Percentiles rank a stretch among this genome's conserved stretches.
These are phyloP conservation scores for Cornus controversa DNA, from an alignment of 148 eudicot species.

Conservation along the genomic window DNA sequence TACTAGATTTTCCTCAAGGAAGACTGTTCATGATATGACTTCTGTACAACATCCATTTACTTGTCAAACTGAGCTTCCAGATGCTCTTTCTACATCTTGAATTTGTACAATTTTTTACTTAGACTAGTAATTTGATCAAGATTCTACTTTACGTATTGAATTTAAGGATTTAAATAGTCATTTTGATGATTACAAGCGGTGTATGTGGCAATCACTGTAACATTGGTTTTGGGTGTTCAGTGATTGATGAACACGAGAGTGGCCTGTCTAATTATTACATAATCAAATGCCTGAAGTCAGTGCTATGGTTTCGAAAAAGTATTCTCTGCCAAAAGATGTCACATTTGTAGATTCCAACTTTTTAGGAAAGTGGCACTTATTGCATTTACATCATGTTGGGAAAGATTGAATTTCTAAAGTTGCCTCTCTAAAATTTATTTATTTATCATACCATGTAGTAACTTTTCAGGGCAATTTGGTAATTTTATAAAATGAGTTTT, in stretches of 20 bases:
- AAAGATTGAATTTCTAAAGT: no score
- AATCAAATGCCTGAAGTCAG: no score
- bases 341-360: no score
- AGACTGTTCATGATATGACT: neutral
- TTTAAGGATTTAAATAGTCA: neutral
- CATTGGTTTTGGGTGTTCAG: neutral
- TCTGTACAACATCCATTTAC: no score
- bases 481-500: no score
- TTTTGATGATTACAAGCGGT: neutral
- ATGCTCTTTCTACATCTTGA: neutral
- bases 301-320: no score
- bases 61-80: neutral
- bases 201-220: neutral
- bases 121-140: neutral
- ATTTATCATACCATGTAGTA: no score
- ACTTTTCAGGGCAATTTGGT: no score
- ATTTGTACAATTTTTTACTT: neutral
- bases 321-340: no score
- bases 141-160: neutral
- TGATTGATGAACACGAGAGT: neutral
- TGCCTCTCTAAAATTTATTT: no score
- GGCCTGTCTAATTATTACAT: neutral
- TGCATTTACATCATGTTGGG: no score
- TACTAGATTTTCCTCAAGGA: neutral
- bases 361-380: no score